Evolutionary conservation across 495 filamentous ascomycete genomes (phyloP), one percentile per base, ranked within the genome.

Genomic region (Daldinia vernicosa): DNA sequence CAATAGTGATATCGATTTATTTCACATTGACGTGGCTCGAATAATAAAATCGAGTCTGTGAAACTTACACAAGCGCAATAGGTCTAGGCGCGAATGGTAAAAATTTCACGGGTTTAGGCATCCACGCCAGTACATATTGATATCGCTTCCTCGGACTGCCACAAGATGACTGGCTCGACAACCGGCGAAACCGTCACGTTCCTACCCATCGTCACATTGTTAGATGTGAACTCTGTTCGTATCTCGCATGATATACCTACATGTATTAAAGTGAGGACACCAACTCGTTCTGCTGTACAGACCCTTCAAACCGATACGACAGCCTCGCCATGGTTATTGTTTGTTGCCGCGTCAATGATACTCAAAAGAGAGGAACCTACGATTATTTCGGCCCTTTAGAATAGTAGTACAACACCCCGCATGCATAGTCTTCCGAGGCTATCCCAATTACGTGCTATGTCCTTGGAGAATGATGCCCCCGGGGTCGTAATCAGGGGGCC

Each of bases 311-410:
- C 7, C 6, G 5, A 61, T 50, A 52, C 43, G 11, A 26, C 19
- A 47, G 52, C 55, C 35, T 60, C 24, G 2, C 35, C 17, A 40
- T 12, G 28, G 43, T 30, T 62, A 59, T 59, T 67, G 63, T 67
- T 22, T 24, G 39, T 32, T 19, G 37, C 55, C 60, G 19, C 40
- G 30, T 52, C 4, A 8, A 59, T 9, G 30, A 28, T 14, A 60
- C 19, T 6, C 9, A 37, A 7, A 40, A 12, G 37, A 51, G 6
- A 57, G n/a, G 30, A 35, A 55, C 27, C 6, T 3, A 32, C 27
- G 24, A 14, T 55, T 11, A 53, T 17, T 67, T 72, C 69, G 69
- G 69, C 54, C 69, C 69, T 72, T 72, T 65, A 59, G 33, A 30
- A 47, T n/a, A 24, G 24, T 50, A 17, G 8, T 56, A 67, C 45